Base-by-base conservation (phyloP, 2,329 filamentous ascomycete genomes). In the Blastomyces emzantsi region DNA sequence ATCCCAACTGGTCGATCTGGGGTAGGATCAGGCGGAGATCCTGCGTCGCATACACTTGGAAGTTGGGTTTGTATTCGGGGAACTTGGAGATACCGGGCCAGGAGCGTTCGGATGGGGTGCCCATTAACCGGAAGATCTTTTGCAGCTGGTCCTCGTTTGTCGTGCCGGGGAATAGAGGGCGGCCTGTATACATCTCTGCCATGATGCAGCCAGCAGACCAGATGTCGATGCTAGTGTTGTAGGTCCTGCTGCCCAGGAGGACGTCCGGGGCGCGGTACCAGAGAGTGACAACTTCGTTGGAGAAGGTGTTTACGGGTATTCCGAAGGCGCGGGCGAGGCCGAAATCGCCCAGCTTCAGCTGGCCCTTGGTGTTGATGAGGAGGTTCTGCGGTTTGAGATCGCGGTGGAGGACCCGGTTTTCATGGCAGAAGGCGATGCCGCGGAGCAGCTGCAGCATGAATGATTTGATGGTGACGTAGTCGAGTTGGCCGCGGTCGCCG, bases 141-240 rank as follows among this genome's bases (percentile, higher is more conserved):
- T 96, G 84, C 61, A 97, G 87, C 76, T 99, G 94, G 74, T 99
- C 94, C 76, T 99, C 94, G 75, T 99, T 99, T 47, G 94, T 97
- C 1, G 94, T 99, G 64, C 94, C 94, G 0, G 94, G 94, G 79
- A 99, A 99, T 7, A 99, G 83, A 0, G 94, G 94, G 22, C 94
- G 85, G 3, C 94, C 94, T 0, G 93, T 97, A 77, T 95, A 97
- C 92, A 99, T 97, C 78, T 99, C 94, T 11, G 94, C 94, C 94
- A 99, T 97, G 81, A 99, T 99, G 77, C 94, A 99, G 63, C 94
- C 94, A 7, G 94, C 94, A 7, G 91, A 96, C 94, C 94, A 99
- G 74, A 99, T 97, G 73, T 99, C 94, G 75, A 99, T 97, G 78
- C 91, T 96, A n/a, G 94, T 99, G 78, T 96, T 99, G 80, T 99